Evolutionary conservation across 768 basidiomycete species (phyloP).

Genomic region (Rossbeevera mucosa): DNA sequence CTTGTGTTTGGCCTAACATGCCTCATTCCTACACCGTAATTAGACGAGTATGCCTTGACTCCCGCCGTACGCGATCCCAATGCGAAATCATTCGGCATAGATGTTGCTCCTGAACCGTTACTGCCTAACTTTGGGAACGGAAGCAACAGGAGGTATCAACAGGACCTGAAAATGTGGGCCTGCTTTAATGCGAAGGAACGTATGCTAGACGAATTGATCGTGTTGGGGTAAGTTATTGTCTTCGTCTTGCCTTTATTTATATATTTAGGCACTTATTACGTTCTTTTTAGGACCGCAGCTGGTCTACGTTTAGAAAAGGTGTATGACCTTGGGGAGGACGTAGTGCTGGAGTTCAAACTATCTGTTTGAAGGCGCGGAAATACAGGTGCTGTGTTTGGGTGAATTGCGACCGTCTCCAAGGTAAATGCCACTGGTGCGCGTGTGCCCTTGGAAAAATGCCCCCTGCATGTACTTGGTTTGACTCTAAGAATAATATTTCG

Average conservation of each 20-base stretch:
- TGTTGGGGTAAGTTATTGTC: constrained; percentile 24
- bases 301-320: constrained; percentile 22
- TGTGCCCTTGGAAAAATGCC: no score
- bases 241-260: not conserved
- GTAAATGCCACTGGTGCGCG: no score
- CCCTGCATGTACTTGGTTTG: no score
- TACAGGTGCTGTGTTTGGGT: no score
- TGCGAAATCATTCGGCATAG: constrained; percentile 11
- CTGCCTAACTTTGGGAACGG: constrained; percentile 46
- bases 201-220: constrained; percentile 36
- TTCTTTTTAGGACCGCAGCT: constrained; percentile 9
- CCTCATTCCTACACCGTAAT: not conserved
- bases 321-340: not conserved
- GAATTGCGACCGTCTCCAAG: not conserved
- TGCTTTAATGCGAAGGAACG: constrained; percentile 41
- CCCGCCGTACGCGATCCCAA: constrained; percentile 8
- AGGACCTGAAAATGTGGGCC: constrained; percentile 46
- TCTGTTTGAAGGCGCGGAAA: not conserved
- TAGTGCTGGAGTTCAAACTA: constrained; percentile 3
- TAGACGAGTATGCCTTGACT: constrained; percentile 22
- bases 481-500: no score
- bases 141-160: constrained; percentile 36
- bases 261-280: not conserved
- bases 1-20: constrained; percentile 19
- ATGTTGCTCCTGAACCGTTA: constrained; percentile 40